phyloP scores from a whole-genome alignment of 192 early-diverging fungal species.

The Funneliformis mosseae region DNA sequence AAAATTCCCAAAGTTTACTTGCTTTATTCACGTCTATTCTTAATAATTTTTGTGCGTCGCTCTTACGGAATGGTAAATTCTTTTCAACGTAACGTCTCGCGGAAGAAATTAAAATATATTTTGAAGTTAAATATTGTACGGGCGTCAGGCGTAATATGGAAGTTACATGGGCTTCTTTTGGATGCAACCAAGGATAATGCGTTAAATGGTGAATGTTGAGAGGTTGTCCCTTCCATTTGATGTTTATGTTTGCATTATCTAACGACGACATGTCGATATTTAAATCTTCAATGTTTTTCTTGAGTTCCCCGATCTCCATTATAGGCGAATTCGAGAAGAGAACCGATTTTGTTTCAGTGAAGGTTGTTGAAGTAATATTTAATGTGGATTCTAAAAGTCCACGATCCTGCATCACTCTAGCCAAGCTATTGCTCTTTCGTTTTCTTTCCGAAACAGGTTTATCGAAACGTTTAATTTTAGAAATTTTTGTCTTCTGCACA shows the following conservation, averaged over 20 bases:
- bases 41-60: conserved; percentile 87
- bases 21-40: conserved; percentile 95
- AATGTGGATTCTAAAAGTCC: neutral
- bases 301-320: conserved; percentile 4
- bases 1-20: conserved; percentile 86
- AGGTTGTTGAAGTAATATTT: neutral
- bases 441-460: neutral
- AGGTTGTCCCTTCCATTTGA: conserved; percentile 15
- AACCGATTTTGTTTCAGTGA: neutral
- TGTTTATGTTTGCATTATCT: neutral
- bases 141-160: conserved; percentile 80
- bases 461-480: neutral
- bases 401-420: conserved; percentile 7
- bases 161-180: conserved; percentile 73
- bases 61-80: conserved; percentile 73
- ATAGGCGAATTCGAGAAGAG: neutral
- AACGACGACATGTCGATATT: neutral
- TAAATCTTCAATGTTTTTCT: conserved; percentile 7
- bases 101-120: conserved; percentile 72
- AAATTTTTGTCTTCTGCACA: neutral
- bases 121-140: conserved; percentile 81
- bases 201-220: neutral
- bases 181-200: conserved; percentile 52
- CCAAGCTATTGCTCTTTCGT: neutral
- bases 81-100: conserved; percentile 45